Base-by-base conservation (phyloP, 2,329 filamentous ascomycete species). In the Colletotrichum coccodes region DNA sequence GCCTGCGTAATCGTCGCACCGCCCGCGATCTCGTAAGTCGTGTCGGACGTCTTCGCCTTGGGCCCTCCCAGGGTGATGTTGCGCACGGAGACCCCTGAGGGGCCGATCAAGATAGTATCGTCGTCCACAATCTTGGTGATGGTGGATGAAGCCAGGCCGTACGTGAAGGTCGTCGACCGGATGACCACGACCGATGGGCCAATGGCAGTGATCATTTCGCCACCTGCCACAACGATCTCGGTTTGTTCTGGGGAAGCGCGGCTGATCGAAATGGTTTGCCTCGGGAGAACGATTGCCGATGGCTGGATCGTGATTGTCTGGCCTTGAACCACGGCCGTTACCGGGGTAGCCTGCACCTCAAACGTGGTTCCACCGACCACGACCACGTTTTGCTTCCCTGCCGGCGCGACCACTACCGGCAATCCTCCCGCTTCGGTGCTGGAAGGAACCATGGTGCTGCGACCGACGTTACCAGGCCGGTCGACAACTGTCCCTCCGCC, bases 1-100 rank as follows among this genome's bases (percentile, higher is more conserved):
- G 87, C 72, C 72, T 84, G 81, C 18, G 84, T 86, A 60, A 88
- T 78, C 3, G 86, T 87, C 18, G 82, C 85, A 12, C 86, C 86
- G 59, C 86, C 86, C 9, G 86, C 81, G 63, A 87, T 81, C 49
- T 83, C 83, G 72, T 80, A 83, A 3, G 79, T 76, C 1, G 82
- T 85, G 14, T 78, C 79, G 1, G 74, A 76, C 1, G 75, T 58
- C 3, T 72, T 71, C 16, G 81, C 84, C 0, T 72, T 66, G 3
- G 75, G 70, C 0, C 85, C 86, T 21, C 85, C 85, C 0, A 87
- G 64, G 0, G 81, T 83, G 34, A 76, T 78, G 34, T 79, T 79
- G 70, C 78, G 80, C 2, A 84, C 73, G 2, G 79, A 71, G 6
- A 87, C 73, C 23, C 83, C 85, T 0, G 74, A 75, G 3, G 86